A percentile compares a stretch with the other conserved stretches of the same genome.
Evolutionary conservation across 441 rosid genomes (phyloP).

Genomic region (Gossypium aridum): DNA sequence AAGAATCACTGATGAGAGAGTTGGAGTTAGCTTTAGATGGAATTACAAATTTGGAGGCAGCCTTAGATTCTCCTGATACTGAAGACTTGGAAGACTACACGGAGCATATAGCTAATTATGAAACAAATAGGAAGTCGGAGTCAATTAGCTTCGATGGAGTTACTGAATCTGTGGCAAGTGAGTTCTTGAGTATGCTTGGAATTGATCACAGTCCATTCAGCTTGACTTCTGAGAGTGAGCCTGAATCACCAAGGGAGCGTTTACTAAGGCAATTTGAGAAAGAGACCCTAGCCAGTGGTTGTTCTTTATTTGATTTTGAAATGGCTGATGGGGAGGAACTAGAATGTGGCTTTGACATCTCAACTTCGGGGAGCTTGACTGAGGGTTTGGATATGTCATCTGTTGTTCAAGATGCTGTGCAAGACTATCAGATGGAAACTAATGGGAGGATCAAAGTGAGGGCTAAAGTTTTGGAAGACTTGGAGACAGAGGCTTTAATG

Average conservation of each 20-base stretch:
- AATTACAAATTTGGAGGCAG: slow-evolving; percentile 53
- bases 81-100: slow-evolving; percentile 37
- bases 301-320: slow-evolving; percentile 56
- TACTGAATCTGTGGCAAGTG: slow-evolving; percentile 68
- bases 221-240: slow-evolving; percentile 69
- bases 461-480: slow-evolving; percentile 65
- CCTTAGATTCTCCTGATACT: slow-evolving; percentile 49
- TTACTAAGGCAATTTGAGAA: slow-evolving; percentile 81
- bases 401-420: slow-evolving; percentile 47
- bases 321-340: slow-evolving; percentile 29
- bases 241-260: slow-evolving; percentile 93
- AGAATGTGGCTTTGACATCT: slow-evolving; percentile 33
- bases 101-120: slow-evolving; percentile 23
- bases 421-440: slow-evolving; percentile 44
- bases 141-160: slow-evolving; percentile 45
- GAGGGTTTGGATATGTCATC: slow-evolving; percentile 33
- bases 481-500: slow-evolving; percentile 86
- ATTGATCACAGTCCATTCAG: slow-evolving; percentile 67
- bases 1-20: slow-evolving; percentile 65
- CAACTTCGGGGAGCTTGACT: slow-evolving; percentile 28
- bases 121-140: slow-evolving; percentile 25
- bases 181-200: slow-evolving; percentile 79
- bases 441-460: slow-evolving; percentile 36
- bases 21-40: slow-evolving; percentile 60
- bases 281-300: slow-evolving; percentile 56